Percentiles rank a stretch among this genome's conserved stretches.
phyloP scores from a whole-genome alignment of 2,329 filamentous ascomycete species.

The Fusarium chaquense region DNA sequence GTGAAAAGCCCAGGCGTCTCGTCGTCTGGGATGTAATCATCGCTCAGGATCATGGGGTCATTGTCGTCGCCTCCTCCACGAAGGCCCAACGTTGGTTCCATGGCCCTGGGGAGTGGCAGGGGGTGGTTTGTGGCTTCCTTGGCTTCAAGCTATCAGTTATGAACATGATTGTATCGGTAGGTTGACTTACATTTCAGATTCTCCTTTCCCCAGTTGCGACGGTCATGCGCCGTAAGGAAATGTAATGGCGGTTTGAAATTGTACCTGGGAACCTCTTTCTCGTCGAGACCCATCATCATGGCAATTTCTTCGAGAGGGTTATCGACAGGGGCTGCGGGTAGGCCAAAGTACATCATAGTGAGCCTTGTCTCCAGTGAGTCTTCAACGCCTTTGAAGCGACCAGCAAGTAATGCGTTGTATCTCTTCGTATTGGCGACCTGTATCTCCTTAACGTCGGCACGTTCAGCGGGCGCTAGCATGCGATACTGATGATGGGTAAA shows the following conservation, averaged over 20 bases:
- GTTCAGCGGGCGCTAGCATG: slow-evolving; percentile 49
- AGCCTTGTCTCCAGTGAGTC: slow-evolving; percentile 56
- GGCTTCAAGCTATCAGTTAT: slow-evolving; percentile 24
- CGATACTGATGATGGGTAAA: slow-evolving; percentile 54
- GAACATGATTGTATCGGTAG: fast-evolving
- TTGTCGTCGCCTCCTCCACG: slow-evolving; percentile 29
- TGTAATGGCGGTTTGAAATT: slow-evolving; percentile 49
- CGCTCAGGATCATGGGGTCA: too few relatives aligned
- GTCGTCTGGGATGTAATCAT: slow-evolving; percentile 10
- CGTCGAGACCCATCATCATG: slow-evolving; percentile 29
- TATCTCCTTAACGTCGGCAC: slow-evolving; percentile 46
- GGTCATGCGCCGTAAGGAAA: slow-evolving; percentile 49
- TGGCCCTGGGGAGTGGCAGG: slow-evolving; percentile 2
- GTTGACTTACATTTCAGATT: slow-evolving; percentile 33
- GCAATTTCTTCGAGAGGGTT: slow-evolving; percentile 45
- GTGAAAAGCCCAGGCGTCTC: not conserved
- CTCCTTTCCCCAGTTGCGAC: slow-evolving; percentile 50
- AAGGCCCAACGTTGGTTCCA: slow-evolving; percentile 20
- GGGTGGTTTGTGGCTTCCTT: slow-evolving; percentile 20
- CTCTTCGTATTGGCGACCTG: slow-evolving; percentile 50
- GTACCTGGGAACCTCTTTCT: slow-evolving; percentile 22
- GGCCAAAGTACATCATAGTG: slow-evolving; percentile 61
- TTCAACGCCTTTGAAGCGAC: slow-evolving; percentile 48
- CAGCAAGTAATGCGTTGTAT: slow-evolving; percentile 49
- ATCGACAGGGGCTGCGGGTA: slow-evolving; percentile 57